These are phyloP conservation scores for Tilletiopsis washingtonensis DNA, from an alignment of 1,284 basidiomycete genomes.

Conservation along the genomic window DNA sequence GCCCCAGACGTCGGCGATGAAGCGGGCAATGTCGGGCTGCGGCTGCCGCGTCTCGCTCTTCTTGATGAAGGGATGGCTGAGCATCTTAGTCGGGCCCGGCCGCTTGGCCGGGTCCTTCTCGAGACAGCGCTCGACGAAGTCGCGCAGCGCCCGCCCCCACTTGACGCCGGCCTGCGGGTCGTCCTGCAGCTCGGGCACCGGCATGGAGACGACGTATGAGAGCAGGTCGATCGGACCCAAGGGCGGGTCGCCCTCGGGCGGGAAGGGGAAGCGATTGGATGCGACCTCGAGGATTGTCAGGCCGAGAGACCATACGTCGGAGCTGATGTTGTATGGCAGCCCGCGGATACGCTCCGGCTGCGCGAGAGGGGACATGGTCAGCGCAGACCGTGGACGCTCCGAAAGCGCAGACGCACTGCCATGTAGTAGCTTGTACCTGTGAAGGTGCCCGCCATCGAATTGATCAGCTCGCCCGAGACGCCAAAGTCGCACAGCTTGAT, in stretches of 20 bases:
- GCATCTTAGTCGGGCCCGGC: constrained; percentile 75
- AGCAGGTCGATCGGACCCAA: constrained; percentile 82
- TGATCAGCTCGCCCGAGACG: constrained; percentile 87
- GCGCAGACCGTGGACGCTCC: background rate
- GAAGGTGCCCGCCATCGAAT: constrained; percentile 85
- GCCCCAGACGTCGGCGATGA: constrained; percentile 81
- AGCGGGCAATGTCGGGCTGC: constrained; percentile 54
- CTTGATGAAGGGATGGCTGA: constrained; percentile 79
- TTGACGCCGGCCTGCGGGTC: constrained; percentile 51
- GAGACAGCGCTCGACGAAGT: constrained; percentile 84
- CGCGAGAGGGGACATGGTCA: constrained; percentile 4
- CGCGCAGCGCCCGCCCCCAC: constrained; percentile 82
- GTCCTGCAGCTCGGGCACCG: constrained; percentile 66
- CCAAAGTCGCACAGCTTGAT: constrained; percentile 95
- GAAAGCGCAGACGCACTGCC: constrained; percentile 63
- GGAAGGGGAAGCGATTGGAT: constrained; percentile 90
- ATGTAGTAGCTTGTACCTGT: constrained; percentile 96
- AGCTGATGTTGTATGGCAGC: constrained; percentile 78
- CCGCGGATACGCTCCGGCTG: constrained; percentile 90
- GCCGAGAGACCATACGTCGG: constrained; percentile 97
- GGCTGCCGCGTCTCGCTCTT: constrained; percentile 66
- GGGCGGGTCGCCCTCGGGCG: constrained; percentile 61
- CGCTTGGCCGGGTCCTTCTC: constrained; percentile 54
- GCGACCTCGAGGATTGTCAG: constrained; percentile 87
- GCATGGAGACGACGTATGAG: constrained; percentile 81